Base-by-base conservation (phyloP, 768 basidiomycete species). In the Gloeophyllum trabeum region DNA sequence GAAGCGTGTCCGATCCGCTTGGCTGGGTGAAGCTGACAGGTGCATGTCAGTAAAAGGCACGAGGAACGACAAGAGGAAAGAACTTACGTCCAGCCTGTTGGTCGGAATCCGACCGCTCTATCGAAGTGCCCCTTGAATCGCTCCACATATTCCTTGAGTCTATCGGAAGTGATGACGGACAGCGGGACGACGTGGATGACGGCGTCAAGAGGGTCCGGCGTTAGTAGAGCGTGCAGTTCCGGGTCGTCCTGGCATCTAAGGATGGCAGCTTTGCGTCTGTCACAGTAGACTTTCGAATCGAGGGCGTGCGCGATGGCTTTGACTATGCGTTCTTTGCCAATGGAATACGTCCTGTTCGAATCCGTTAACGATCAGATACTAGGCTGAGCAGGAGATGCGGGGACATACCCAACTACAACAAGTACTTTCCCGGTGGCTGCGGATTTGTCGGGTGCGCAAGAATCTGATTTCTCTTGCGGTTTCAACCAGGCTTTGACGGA, bases 291-390 rank as follows among this genome's bases (percentile, higher is more conserved):
- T 57, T 85, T 93, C 18, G 81, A 75, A 35, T 71, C 62, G 12
- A 99, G 61, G 1, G 87, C 83, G 45, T 77, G 70, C 0, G 96
- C 96, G 20, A 98, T 79, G 1, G 87, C 94, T 74, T 97, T 96
- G 30, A 96, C 92, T 30, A 98, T 85, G 19, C 96, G 79, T 59
- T 99, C 96, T 59, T 99, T 99, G 30, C 96, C 96, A 39, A 98
- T 90, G 0, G 89, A 89, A 61, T 99, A 99, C 0, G 96, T 97
- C 6, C 91, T 90, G 46, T 30, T 42, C 24, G n/a, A n/a, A n/a
- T n/a, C n/a, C n/a, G n/a, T n/a, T n/a, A n/a, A n/a, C n/a, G n/a
- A n/a, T n/a, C n/a, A n/a, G n/a, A n/a, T n/a, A n/a, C 21, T 50
- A 41, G 10, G 14, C 23, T 36, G 19, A 26, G 16, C 20, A 32